Base-by-base conservation (phyloP, 345 rosid species). In the Citrus maxima region DNA sequence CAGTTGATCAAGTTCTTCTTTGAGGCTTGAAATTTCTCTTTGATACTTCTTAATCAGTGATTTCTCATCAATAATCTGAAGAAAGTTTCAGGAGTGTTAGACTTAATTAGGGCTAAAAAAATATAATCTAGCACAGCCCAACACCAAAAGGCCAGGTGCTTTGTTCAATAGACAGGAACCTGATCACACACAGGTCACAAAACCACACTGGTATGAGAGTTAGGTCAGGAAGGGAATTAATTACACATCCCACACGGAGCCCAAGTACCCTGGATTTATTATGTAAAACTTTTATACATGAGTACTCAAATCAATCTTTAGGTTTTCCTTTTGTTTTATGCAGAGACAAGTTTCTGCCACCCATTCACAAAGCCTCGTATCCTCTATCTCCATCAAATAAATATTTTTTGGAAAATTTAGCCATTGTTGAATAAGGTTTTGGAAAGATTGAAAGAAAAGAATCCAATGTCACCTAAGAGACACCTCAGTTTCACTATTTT, bases 11-110 rank as follows among this genome's bases (percentile, higher is more conserved):
- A 97, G 99, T 87, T 97, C 99, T 42, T 85, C 60, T 88, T 94
- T 97, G 78, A 97, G 98, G 80, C 24, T 81, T 71, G 99, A 89
- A 78, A 97, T 94, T 87, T 97, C 99, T 83, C 88, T 92, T 79
- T 97, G 99, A 84, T 97, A 97, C 85, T 97, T 97, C 87, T 97
- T 97, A 75, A 97, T 97, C 67, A 97, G 85, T 65, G 99, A 97
- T 80, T 94, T 97, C 81, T 97, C 99, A 87, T 97, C 99, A 74
- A 97, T 93, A 76, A 97, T 94, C 99, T 97, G 95, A 30, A 82
- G 42, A 63, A 42, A 49, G 68, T 18, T 75, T 68, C 58, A 69
- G 25, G 32, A 74, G 59, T 18, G 73, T 73, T 24, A 77, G 75
- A 77, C 49, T 76, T 54, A 80, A 37, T 70, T 77, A 56, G 40